Evolutionary conservation across 2,329 filamentous ascomycete genomes (phyloP).

Genomic region (Stenocarpella maydis): DNA sequence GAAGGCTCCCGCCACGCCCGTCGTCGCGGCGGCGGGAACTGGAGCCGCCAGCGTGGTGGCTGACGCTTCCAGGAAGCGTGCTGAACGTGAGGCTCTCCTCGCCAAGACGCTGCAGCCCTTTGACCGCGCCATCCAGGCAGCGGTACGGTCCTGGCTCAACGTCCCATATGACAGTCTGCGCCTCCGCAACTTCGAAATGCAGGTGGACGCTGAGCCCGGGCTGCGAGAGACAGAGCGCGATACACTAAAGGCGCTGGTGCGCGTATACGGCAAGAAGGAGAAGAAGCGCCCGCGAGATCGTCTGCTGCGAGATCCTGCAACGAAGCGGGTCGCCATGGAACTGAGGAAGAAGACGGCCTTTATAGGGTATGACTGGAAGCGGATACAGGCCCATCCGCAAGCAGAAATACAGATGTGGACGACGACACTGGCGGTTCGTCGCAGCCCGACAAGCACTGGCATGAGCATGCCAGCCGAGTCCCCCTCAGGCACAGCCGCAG

Average conservation of each 20-base stretch:
- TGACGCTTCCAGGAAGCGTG: constrained; percentile 18
- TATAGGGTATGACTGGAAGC: constrained; percentile 86
- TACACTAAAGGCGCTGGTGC: constrained; percentile 59
- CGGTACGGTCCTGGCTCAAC: constrained; percentile 55
- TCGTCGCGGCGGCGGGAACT: not conserved
- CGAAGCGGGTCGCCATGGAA: constrained; percentile 75
- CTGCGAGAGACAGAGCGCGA: constrained; percentile 49
- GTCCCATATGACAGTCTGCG: constrained; percentile 57
- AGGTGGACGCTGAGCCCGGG: constrained; percentile 52
- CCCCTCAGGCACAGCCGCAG: not conserved
- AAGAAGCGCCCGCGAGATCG: constrained; percentile 85
- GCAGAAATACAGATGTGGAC: constrained; percentile 18
- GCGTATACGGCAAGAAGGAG: constrained; percentile 67
- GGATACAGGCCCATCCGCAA: constrained; percentile 46
- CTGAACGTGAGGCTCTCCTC: constrained; percentile 41
- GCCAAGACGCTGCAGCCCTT: constrained; percentile 49
- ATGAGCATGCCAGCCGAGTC: not conserved
- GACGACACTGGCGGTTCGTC: not conserved
- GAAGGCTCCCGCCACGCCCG: constrained; percentile 25
- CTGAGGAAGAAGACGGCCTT: constrained; percentile 86
- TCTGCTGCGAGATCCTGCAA: constrained; percentile 75
- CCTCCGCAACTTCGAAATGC: constrained; percentile 57
- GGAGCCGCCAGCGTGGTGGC: not conserved
- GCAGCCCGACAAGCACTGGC: not conserved
- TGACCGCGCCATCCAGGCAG: constrained; percentile 50